Evolutionary conservation across 805 yeast genomes (phyloP).

Genomic region (Hanseniaspora nectarophila): DNA sequence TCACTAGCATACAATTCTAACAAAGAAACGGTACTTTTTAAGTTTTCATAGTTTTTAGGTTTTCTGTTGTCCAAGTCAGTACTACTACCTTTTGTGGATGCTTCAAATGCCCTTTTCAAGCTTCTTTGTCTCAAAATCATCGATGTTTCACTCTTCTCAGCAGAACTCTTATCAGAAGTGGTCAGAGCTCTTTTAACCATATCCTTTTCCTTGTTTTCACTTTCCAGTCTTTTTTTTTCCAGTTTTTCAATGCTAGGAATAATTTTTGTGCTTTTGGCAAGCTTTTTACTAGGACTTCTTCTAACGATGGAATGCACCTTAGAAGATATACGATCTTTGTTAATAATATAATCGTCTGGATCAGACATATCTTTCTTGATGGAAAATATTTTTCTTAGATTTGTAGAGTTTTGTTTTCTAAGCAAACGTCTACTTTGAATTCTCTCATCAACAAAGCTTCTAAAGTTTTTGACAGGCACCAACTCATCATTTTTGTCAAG

Average conservation of each 20-base stretch:
- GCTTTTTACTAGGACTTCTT: neutral
- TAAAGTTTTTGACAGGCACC: neutral
- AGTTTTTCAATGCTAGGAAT: neutral
- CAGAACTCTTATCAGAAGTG: neutral
- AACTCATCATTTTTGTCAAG: neutral
- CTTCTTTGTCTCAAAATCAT: neutral
- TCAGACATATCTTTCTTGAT: neutral
- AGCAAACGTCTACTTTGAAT: neutral
- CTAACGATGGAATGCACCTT: neutral
- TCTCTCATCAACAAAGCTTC: neutral
- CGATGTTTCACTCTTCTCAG: neutral
- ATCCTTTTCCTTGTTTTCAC: no score
- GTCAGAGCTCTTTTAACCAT: neutral
- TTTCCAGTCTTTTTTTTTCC: neutral
- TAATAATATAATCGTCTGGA: neutral
- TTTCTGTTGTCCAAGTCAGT: neutral
- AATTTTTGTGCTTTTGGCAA: neutral
- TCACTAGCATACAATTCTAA: neutral
- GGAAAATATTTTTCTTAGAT: no score
- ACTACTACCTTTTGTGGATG: neutral
- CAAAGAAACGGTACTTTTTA: conserved; percentile 1
- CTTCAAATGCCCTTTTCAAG: neutral
- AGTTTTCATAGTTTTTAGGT: neutral
- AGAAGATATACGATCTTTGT: neutral
- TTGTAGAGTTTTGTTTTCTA: neutral